Evolutionary conservation across 805 yeast genomes (phyloP).

Genomic region (Brettanomyces anomalus): DNA sequence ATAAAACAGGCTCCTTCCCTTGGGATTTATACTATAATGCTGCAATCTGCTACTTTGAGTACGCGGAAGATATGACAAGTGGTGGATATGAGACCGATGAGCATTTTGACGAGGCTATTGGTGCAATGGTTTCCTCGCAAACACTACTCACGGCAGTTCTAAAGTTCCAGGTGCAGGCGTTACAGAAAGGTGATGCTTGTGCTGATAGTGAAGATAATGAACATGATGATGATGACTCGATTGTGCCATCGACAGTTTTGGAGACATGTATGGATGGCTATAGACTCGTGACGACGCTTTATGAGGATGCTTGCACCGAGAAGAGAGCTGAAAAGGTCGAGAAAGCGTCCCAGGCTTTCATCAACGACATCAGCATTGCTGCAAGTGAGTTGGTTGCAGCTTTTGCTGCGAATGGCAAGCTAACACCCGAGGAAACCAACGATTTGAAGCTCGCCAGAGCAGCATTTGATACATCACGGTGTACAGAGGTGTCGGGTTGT

Average conservation of each 20-base stretch:
- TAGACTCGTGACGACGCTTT: conserved; percentile 15
- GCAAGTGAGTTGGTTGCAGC: conserved; percentile 3
- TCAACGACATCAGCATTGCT: conserved; percentile 12
- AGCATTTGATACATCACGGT: conserved; percentile 22
- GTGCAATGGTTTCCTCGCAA: conserved; percentile 13
- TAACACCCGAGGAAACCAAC: conserved; percentile 10
- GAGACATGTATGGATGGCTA: conserved; percentile 21
- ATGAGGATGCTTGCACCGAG: conserved; percentile 15
- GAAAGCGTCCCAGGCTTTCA: conserved; percentile 3
- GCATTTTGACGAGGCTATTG: conserved; percentile 10
- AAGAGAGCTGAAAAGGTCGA: conserved; percentile 4
- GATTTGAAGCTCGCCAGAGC: conserved; percentile 27
- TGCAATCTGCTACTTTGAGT: conserved; percentile 38
- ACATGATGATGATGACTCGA: conserved; percentile 5
- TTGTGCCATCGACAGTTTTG: conserved; percentile 17
- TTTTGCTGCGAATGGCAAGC: conserved; percentile 15
- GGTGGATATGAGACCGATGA: conserved; percentile 4
- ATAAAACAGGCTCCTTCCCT: conserved; percentile 13
- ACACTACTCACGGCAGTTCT: conserved; percentile 22
- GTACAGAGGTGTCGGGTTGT: conserved; percentile 20
- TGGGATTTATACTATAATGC: conserved; percentile 39
- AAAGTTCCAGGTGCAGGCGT: conserved; percentile 12
- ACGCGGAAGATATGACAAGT: conserved; percentile 29
- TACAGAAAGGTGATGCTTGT: conserved; percentile 10
- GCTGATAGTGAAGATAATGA: neutral